phyloP scores from a whole-genome alignment of 2,329 filamentous ascomycete genomes.

The Alternaria postmessia region DNA sequence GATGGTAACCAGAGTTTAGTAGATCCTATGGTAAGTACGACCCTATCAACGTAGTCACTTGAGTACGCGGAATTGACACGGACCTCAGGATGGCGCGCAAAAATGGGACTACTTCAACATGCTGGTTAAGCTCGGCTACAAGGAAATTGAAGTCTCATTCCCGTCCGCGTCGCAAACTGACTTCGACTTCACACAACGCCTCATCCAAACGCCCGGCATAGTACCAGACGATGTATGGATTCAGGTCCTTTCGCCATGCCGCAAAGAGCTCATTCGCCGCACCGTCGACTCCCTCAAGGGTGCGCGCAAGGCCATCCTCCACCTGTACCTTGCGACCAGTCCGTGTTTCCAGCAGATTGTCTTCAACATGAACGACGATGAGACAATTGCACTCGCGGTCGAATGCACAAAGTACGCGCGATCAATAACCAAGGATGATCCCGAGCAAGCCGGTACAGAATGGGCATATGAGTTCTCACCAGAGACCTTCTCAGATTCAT shows the following conservation, averaged over 20 bases:
- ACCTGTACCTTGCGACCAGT: conserved; percentile 95
- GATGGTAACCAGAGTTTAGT: conserved; percentile 95
- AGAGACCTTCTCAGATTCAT: conserved; percentile 90
- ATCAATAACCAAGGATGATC: conserved; percentile 85
- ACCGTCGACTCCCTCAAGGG: conserved; percentile 90
- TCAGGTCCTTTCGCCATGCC: conserved; percentile 91
- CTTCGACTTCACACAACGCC: conserved; percentile 89
- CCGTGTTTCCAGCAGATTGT: conserved; percentile 93
- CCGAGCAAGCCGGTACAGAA: conserved; percentile 63
- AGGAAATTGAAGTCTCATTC: conserved; percentile 97
- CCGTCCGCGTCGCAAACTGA: conserved; percentile 94
- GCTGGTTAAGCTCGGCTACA: conserved; percentile 91
- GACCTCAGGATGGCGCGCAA: conserved; percentile 81
- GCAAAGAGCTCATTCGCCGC: conserved; percentile 86
- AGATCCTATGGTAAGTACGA: conserved; percentile 80
- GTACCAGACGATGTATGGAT: conserved; percentile 90
- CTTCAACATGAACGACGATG: conserved; percentile 84
- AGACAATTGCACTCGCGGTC: conserved; percentile 82
- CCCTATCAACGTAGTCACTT: neutral
- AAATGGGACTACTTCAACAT: conserved; percentile 96
- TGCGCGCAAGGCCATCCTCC: conserved; percentile 90
- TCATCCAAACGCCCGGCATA: conserved; percentile 83
- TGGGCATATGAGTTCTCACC: conserved; percentile 87
- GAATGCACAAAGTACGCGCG: conserved; percentile 86
- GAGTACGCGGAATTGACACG: neutral